Evolutionary conservation across 345 rosid genomes (phyloP), one percentile per base, ranked within the genome.

Genomic region (Gossypioides kirkii): DNA sequence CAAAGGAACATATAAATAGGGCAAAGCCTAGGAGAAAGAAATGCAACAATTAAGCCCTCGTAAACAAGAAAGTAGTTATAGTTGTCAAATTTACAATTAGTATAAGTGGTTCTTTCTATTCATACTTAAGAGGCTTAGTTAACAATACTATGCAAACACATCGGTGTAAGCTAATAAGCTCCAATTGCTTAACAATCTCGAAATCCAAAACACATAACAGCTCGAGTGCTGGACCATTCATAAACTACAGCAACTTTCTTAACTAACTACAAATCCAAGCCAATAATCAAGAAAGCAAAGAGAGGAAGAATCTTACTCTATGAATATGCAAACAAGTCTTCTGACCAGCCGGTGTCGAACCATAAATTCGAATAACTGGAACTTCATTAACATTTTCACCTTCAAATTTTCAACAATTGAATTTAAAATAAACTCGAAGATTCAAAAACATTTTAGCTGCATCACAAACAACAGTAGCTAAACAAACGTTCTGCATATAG

Each of bases 271-370:
- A 53, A 26, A 61, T 38, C 56, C 25, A 67, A 7, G 43, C 70
- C 22, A 61, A 18, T 22, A 72, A 59, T 26, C 43, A 18, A 18
- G 8, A n/a, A 49, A 50, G 52, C 23, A 17, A 74, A 52, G 43
- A 61, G 36, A 76, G 9, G 18, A 75, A 43, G 2, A 52, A 72
- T 47, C 83, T 79, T 81, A 94, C 98, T 70, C 87, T 79, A 79
- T 92, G 98, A 82, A 94, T 77, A 73, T 94, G 98, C 84, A 94
- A 82, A 82, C 98, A 94, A 70, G 97, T 87, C 85, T 94, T 94
- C 80, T 94, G 97, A 76, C 97, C 98, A 69, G 90, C 85, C 42
- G 97, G 97, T 23, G 98, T 94, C 12, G 98, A 88, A 22, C 98
- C 98, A 80, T 90, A 94, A 49, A 92, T 74, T 79, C 98, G 86